These are phyloP conservation scores for Colletotrichum navitas DNA, from an alignment of 2,329 filamentous ascomycete species.

Conservation along the genomic window DNA sequence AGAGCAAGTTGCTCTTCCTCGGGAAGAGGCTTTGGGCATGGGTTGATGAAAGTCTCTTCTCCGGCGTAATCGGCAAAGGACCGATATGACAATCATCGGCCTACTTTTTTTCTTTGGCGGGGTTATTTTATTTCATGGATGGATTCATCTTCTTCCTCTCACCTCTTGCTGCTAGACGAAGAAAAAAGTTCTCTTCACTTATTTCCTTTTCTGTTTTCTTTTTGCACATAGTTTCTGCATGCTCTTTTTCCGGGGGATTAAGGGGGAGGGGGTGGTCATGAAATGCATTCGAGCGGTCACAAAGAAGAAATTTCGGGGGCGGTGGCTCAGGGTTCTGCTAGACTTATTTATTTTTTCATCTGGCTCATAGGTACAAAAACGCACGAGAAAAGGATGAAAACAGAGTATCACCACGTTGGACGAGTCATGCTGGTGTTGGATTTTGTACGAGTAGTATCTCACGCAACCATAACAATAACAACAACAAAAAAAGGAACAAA, in stretches of 20 bases:
- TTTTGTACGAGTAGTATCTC: slow-evolving; percentile 33
- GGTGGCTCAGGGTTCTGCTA: slow-evolving; percentile 35
- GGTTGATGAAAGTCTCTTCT: slow-evolving; percentile 32
- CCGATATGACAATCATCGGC: slow-evolving; percentile 15
- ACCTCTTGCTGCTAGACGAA: slow-evolving; percentile 38
- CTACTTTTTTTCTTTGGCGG: slow-evolving; percentile 7
- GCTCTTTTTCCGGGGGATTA: slow-evolving; percentile 25
- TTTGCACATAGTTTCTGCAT: slow-evolving; percentile 40
- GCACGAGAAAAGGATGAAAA: slow-evolving; percentile 23
- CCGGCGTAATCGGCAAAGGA: slow-evolving; percentile 29
- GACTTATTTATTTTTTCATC: slow-evolving; percentile 15
- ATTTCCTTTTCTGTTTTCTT: neutral
- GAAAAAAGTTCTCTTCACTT: slow-evolving; percentile 41
- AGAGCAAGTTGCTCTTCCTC: neutral
- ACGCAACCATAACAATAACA: neutral
- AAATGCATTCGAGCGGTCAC: slow-evolving; percentile 42
- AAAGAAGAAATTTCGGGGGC: slow-evolving; percentile 22
- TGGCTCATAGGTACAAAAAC: slow-evolving; percentile 12
- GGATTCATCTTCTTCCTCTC: slow-evolving; percentile 15
- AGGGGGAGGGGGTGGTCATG: slow-evolving; percentile 8
- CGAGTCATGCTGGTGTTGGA: slow-evolving; percentile 14
- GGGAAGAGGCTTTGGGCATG: neutral
- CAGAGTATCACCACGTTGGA: slow-evolving; percentile 8
- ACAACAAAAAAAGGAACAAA: slow-evolving; percentile 27
- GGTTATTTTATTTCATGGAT: neutral